phyloP scores from a whole-genome alignment of 2,329 filamentous ascomycete genomes.

The Verticillium longisporum region DNA sequence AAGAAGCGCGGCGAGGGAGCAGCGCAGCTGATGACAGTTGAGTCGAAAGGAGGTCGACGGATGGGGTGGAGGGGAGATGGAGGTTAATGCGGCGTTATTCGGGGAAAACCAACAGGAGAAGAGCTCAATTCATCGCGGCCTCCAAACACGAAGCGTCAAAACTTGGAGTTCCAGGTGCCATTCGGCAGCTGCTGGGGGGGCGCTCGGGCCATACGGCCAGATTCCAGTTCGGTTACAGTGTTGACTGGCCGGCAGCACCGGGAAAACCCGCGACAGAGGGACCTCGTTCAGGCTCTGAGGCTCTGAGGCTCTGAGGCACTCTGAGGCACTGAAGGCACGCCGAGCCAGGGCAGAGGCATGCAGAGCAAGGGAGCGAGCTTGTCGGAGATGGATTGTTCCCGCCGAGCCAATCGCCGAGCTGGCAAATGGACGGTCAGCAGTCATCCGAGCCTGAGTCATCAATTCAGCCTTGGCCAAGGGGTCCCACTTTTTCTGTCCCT shows the following conservation, averaged over 20 bases:
- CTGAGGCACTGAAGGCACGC: too few relatives aligned
- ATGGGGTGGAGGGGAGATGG: constrained; percentile 2
- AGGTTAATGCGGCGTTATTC: not conserved
- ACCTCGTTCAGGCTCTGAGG: not conserved
- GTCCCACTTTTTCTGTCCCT: not conserved
- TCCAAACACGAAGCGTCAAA: constrained; percentile 1
- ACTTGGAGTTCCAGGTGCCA: constrained; percentile 2
- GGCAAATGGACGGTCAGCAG: constrained; percentile 4
- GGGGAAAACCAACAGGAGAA: not conserved
- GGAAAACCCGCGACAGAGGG: constrained; percentile 11
- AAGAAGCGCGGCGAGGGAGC: constrained; percentile 5
- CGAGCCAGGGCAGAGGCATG: too few relatives aligned
- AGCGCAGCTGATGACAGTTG: not conserved
- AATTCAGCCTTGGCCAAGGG: too few relatives aligned
- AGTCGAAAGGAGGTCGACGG: not conserved
- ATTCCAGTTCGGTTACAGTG: not conserved
- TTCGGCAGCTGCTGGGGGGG: not conserved
- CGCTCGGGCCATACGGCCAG: not conserved
- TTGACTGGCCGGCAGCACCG: constrained; percentile 2
- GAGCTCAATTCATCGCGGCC: constrained; percentile 1
- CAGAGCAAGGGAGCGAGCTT: not conserved
- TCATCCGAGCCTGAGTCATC: not conserved
- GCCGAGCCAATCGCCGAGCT: not conserved
- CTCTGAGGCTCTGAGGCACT: too few relatives aligned
- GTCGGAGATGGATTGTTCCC: not conserved